Evolutionary conservation across 1,284 basidiomycete genomes (phyloP).

Genomic region (Ganoderma leucocontextum): DNA sequence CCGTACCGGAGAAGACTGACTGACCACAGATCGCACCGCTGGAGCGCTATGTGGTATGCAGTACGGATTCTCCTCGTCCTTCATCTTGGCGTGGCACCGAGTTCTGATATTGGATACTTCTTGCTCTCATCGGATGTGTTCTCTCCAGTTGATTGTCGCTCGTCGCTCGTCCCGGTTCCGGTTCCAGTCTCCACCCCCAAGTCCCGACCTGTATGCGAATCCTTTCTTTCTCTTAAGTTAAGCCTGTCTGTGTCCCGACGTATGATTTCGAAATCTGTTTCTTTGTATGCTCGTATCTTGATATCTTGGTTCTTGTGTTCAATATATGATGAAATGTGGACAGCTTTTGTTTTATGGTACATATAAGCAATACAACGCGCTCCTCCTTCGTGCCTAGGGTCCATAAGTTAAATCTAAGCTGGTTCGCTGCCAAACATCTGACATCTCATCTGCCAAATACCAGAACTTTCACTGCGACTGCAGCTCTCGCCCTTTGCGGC

Average conservation of each 20-base stretch:
- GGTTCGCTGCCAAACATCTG: background rate
- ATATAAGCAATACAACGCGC: background rate
- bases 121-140: conserved; percentile 8
- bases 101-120: conserved; percentile 29
- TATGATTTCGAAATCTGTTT: background rate
- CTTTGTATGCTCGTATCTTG: conserved; percentile 1
- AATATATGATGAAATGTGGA: conserved; percentile 16
- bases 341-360: conserved; percentile 3
- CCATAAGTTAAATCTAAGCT: background rate
- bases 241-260: conserved; percentile 6
- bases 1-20: background rate
- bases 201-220: conserved; percentile 26
- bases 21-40: conserved; percentile 13
- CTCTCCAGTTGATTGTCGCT: conserved; percentile 19
- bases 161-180: conserved; percentile 15
- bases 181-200: conserved; percentile 4
- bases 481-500: background rate
- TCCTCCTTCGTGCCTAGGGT: background rate
- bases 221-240: conserved; percentile 4
- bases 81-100: conserved; percentile 21
- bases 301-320: conserved; percentile 11
- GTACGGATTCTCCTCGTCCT: conserved; percentile 16
- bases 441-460: background rate
- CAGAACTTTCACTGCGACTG: background rate
- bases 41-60: conserved; percentile 28